A percentile compares a stretch with the other conserved stretches of the same genome.
These are phyloP conservation scores for Phytophthora cryptogea DNA, from an alignment of 352 stramenopile genomes.

Conservation along the genomic window DNA sequence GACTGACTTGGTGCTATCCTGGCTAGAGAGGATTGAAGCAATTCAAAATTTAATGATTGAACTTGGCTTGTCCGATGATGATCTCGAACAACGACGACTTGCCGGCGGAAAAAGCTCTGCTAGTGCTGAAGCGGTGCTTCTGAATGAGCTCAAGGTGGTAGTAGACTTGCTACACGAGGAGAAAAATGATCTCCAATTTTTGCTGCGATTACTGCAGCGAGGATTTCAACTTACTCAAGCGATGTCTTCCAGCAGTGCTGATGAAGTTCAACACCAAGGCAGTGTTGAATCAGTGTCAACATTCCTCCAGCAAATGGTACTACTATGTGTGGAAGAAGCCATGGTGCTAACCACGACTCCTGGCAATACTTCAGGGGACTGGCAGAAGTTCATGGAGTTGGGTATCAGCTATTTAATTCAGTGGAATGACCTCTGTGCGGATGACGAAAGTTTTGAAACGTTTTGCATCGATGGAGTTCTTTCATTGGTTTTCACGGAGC, in stretches of 20 bases:
- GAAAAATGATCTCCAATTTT: slow-evolving; percentile 53
- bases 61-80: slow-evolving; percentile 63
- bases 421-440: slow-evolving; percentile 34
- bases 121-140: slow-evolving; percentile 46
- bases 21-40: slow-evolving; percentile 58
- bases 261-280: neutral
- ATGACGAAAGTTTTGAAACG: slow-evolving; percentile 33
- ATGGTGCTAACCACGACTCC: slow-evolving; percentile 4
- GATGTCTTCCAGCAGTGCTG: slow-evolving; percentile 18
- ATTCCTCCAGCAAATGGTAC: slow-evolving; percentile 45
- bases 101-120: slow-evolving; percentile 21
- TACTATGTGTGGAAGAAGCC: slow-evolving; percentile 43
- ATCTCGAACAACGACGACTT: slow-evolving; percentile 56
- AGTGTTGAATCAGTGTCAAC: slow-evolving; percentile 9
- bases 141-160: slow-evolving; percentile 71
- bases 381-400: slow-evolving; percentile 45
- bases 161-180: slow-evolving; percentile 69
- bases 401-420: slow-evolving; percentile 53
- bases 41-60: slow-evolving; percentile 59
- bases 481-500: slow-evolving; percentile 17
- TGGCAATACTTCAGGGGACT: slow-evolving; percentile 7
- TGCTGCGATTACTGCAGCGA: slow-evolving; percentile 64
- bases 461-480: slow-evolving; percentile 51
- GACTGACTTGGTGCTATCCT: slow-evolving; percentile 50
- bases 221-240: slow-evolving; percentile 53